These are phyloP conservation scores for Orbilia blumenaviensis DNA, from an alignment of 2,329 filamentous ascomycete species.

Conservation along the genomic window DNA sequence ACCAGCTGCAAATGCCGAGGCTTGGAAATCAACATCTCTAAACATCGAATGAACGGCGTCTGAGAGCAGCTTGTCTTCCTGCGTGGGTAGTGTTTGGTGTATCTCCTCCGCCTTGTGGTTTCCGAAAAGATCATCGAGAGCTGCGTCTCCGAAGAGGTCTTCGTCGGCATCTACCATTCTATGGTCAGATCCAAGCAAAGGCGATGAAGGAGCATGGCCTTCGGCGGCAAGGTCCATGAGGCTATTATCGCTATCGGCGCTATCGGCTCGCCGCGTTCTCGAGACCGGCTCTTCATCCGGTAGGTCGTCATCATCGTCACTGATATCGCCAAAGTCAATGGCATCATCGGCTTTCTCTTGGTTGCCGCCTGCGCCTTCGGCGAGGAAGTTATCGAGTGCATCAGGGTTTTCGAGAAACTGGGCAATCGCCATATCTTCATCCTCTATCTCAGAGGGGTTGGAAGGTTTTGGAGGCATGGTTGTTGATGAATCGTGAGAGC, in stretches of 20 bases:
- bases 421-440: conserved; percentile 66
- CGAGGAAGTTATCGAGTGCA: conserved; percentile 63
- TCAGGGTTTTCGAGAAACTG: conserved; percentile 64
- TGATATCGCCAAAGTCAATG: conserved; percentile 88
- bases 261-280: conserved; percentile 17
- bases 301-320: conserved; percentile 82
- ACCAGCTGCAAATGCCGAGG: conserved; percentile 13
- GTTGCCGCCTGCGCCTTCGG: conserved; percentile 63
- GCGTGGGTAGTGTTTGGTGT: conserved; percentile 54
- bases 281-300: conserved; percentile 72
- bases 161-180: conserved; percentile 46
- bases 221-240: conserved; percentile 57
- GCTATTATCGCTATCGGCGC: conserved; percentile 58
- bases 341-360: conserved; percentile 90
- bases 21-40: conserved; percentile 43
- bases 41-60: conserved; percentile 39
- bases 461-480: not conserved
- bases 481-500: not conserved
- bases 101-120: conserved; percentile 41
- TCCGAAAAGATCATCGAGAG: conserved; percentile 59
- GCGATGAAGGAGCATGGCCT: not conserved
- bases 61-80: conserved; percentile 49
- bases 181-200: conserved; percentile 24
- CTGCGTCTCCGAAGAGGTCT: conserved; percentile 64
- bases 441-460: conserved; percentile 58